Evolutionary conservation across 495 filamentous ascomycete genomes (phyloP).

Genomic region (Tuber aestivum): DNA sequence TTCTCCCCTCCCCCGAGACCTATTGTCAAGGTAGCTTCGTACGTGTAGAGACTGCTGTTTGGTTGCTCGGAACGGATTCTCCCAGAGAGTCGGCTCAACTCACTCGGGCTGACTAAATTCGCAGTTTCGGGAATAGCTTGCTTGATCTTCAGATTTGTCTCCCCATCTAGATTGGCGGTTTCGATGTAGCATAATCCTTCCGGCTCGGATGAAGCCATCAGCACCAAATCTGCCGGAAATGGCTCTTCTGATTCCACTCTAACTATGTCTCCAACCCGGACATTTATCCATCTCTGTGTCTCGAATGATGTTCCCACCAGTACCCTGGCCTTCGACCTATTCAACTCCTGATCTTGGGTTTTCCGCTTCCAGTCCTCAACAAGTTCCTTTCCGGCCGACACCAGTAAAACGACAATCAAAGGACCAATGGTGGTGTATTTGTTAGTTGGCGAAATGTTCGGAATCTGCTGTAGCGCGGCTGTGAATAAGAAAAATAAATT

Average conservation of each 20-base stretch:
- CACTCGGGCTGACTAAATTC: constrained; percentile 74
- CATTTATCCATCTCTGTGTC: constrained; percentile 85
- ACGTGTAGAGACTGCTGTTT: constrained; percentile 97
- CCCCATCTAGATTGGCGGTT: constrained; percentile 95
- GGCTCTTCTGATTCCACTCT: constrained; percentile 92
- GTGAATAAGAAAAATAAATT: constrained; percentile 99
- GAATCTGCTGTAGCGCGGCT: constrained; percentile 90
- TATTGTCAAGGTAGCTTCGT: constrained; percentile 93
- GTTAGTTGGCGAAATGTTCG: constrained; percentile 89
- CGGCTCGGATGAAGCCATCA: constrained; percentile 91
- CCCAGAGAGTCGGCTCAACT: constrained; percentile 80
- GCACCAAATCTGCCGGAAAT: constrained; percentile 88
- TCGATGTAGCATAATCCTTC: constrained; percentile 99
- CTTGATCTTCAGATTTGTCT: constrained; percentile 99
- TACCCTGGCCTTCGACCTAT: constrained; percentile 79
- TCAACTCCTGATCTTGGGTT: constrained; percentile 77
- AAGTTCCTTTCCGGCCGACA: constrained; percentile 91
- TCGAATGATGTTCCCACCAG: constrained; percentile 78
- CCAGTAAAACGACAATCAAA: constrained; percentile 76
- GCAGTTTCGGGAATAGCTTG: constrained; percentile 94
- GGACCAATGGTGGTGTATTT: constrained; percentile 93
- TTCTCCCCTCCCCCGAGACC: constrained; percentile 91
- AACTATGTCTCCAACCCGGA: constrained; percentile 88
- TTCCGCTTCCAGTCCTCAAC: constrained; percentile 92
- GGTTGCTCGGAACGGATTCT: constrained; percentile 91